Percentiles rank a stretch among this genome's conserved stretches.
phyloP scores from a whole-genome alignment of 164 flowering plant species.

The Macadamia tetraphylla region DNA sequence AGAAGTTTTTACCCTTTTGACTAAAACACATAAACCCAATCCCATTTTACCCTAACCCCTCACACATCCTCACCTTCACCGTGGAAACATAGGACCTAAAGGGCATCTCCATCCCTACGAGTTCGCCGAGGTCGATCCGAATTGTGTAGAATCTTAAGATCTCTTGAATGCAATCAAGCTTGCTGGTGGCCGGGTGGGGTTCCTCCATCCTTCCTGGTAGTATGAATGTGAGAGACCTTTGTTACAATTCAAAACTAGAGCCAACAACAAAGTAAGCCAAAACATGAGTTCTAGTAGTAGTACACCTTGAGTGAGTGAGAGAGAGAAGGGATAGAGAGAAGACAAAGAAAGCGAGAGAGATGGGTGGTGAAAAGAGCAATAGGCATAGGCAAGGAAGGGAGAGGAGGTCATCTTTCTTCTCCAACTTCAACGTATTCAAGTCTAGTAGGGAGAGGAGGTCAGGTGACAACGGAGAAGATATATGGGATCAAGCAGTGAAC shows the following conservation, averaged over 20 bases:
- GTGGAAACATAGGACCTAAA: too few species aligned
- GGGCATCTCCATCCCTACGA: too few species aligned
- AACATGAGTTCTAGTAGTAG: background rate
- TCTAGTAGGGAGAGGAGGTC: constrained; percentile 6
- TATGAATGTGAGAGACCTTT: constrained; percentile 9
- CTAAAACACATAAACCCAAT: too few species aligned
- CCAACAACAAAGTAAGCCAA: too few species aligned
- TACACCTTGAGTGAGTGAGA: background rate
- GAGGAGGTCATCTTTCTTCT: constrained; percentile 18
- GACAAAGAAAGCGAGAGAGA: constrained; percentile 6
- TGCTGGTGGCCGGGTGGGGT: too few species aligned
- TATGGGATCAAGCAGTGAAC: constrained; percentile 19
- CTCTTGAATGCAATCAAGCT: too few species aligned
- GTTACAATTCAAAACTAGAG: background rate
- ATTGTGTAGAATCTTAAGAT: too few species aligned
- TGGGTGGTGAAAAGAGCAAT: background rate
- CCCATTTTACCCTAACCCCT: too few species aligned
- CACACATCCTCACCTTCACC: too few species aligned
- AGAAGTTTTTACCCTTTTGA: too few species aligned
- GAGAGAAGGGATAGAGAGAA: too few species aligned
- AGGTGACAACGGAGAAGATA: constrained; percentile 3
- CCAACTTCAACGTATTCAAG: constrained; percentile 20
- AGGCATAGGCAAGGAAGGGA: constrained; percentile 11
- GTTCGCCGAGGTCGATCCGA: too few species aligned
- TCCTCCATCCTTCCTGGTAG: background rate